Conservation (phyloP, 805 yeast genomes). For the Nakazawaea holstii region DNA sequence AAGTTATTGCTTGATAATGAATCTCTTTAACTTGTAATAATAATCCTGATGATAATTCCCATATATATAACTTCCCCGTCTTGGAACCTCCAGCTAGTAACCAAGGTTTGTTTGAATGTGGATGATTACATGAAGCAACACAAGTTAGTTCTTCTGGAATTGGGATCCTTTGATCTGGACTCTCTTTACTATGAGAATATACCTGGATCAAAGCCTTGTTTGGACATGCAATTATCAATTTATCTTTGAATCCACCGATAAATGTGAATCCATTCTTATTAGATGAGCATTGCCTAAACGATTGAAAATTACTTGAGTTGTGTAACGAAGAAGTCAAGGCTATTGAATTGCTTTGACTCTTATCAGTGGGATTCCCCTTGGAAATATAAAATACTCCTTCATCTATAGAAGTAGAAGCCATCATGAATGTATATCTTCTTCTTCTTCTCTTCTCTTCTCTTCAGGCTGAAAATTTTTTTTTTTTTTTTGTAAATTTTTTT, state of each 20-base stretch:
- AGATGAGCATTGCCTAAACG: constrained; percentile 49
- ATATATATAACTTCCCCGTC: constrained; percentile 73
- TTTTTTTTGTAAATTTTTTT: background rate
- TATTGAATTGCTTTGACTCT: constrained; percentile 10
- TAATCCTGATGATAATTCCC: constrained; percentile 81
- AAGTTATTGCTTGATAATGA: constrained; percentile 75
- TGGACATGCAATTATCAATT: constrained; percentile 59
- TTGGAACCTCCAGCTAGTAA: constrained; percentile 68
- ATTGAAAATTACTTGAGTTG: constrained; percentile 39
- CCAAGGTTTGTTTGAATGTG: constrained; percentile 30
- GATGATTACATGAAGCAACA: constrained; percentile 38
- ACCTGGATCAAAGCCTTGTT: constrained; percentile 72
- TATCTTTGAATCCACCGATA: constrained; percentile 39
- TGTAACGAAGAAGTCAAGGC: constrained; percentile 38
- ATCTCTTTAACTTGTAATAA: constrained; percentile 69
- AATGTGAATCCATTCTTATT: constrained; percentile 37
- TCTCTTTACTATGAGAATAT: constrained; percentile 64
- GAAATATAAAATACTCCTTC: constrained; percentile 38
- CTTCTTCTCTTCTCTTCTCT: constrained; percentile 16
- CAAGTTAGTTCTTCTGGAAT: constrained; percentile 74
- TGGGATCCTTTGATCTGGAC: constrained; percentile 75
- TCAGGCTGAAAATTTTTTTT: constrained; percentile 39
- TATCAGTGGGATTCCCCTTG: constrained; percentile 30
- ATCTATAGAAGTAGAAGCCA: constrained; percentile 23
- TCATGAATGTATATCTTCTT: constrained; percentile 19